These are phyloP conservation scores for Chrysanthemum lavandulifolium DNA, from an alignment of 129 eudicot species.

Conservation along the genomic window DNA sequence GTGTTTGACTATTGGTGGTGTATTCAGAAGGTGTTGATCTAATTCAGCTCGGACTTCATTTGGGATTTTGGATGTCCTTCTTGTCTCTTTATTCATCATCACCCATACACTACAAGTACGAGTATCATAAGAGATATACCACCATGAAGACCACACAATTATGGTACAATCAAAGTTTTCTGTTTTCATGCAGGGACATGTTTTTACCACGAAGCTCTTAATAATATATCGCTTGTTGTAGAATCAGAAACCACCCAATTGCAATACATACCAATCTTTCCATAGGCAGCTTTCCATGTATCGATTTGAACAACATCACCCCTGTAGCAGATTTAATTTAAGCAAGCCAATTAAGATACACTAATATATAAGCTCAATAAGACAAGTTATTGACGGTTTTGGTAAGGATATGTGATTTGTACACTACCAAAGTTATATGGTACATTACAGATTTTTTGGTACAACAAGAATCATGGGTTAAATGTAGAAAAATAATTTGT, in stretches of 20 bases:
- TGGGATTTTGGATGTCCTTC: conserved; percentile 67
- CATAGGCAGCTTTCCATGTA: conserved; percentile 79
- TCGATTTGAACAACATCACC: conserved; percentile 88
- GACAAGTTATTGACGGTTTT: neutral
- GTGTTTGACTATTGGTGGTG: conserved; percentile 61
- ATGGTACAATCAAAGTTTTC: neutral
- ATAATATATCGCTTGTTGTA: conserved; percentile 60
- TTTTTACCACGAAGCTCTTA: conserved; percentile 73
- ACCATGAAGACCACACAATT: neutral
- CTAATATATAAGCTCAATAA: neutral
- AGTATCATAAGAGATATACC: neutral
- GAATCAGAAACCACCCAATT: conserved; percentile 66
- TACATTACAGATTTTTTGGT: neutral
- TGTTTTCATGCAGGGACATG: neutral
- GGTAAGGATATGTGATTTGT: neutral
- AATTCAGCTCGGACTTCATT: conserved; percentile 72
- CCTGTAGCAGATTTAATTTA: conserved; percentile 33
- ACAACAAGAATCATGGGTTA: neutral
- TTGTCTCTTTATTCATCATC: conserved; percentile 85
- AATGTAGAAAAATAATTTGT: neutral
- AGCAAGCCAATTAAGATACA: neutral
- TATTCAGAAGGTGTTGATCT: conserved; percentile 47
- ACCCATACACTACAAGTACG: conserved; percentile 47
- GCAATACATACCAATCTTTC: conserved; percentile 75
- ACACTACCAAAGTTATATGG: neutral